phyloP scores from a whole-genome alignment of 176 grass and related monocot species.

The Carex littledalei region DNA sequence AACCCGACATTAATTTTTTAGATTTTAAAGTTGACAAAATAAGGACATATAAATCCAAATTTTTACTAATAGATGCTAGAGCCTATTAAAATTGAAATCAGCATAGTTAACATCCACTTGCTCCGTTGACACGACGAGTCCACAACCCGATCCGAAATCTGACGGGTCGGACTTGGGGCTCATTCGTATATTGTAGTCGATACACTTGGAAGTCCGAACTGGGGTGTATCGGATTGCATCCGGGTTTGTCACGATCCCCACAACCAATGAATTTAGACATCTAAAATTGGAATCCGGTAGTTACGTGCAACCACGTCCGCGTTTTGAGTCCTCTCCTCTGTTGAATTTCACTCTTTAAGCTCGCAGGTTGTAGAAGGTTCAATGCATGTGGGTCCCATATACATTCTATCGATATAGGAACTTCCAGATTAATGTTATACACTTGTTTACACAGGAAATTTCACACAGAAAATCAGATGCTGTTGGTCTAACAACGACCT shows the following conservation, averaged over 20 bases:
- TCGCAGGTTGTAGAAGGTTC: background rate
- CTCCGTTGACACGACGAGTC: background rate
- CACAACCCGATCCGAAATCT: background rate
- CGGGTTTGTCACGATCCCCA: background rate
- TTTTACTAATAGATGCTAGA: background rate
- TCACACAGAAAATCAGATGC: background rate
- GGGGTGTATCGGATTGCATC: background rate
- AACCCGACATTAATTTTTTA: background rate
- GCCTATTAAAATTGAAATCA: background rate
- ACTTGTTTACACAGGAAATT: background rate
- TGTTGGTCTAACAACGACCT: constrained; percentile 14
- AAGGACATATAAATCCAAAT: background rate
- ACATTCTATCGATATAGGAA: background rate
- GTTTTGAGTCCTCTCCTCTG: background rate
- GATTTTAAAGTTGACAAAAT: background rate
- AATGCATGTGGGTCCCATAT: background rate
- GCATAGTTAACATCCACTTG: background rate
- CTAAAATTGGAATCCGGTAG: constrained; percentile 21
- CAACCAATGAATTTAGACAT: background rate
- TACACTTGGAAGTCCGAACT: background rate
- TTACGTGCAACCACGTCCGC: constrained; percentile 16
- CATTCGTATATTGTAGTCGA: background rate
- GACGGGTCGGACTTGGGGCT: background rate
- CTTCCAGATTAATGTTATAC: background rate
- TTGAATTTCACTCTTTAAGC: background rate